Percentiles rank a stretch among this genome's conserved stretches.
Conservation (phyloP, 495 filamentous ascomycete species). For the Pseudevernia furfuracea region DNA sequence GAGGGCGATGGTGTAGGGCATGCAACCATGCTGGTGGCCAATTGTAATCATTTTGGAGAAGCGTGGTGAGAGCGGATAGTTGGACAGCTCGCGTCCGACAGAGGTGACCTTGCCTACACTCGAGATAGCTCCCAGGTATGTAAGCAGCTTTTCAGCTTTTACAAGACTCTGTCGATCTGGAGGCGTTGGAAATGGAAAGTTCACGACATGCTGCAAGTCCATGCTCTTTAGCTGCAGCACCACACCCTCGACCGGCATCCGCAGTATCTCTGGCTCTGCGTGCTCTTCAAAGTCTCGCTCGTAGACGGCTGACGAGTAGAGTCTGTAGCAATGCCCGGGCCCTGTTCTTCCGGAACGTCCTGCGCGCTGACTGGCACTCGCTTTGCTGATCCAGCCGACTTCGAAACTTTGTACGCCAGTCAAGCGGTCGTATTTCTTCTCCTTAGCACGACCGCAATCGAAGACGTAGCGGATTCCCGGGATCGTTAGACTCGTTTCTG, state of each 20-base stretch:
- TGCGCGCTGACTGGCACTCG: constrained; percentile 83
- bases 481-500: constrained; percentile 94
- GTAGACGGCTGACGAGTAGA: constrained; percentile 92
- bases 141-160: constrained; percentile 79
- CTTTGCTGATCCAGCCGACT: constrained; percentile 95
- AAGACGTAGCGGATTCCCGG: constrained; percentile 95
- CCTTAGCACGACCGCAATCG: constrained; percentile 86
- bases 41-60: constrained; percentile 86
- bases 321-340: constrained; percentile 86
- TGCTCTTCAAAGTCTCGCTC: constrained; percentile 86
- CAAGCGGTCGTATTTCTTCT: constrained; percentile 71
- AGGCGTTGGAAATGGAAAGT: constrained; percentile 96
- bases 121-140: constrained; percentile 61
- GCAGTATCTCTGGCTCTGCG: constrained; percentile 77
- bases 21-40: constrained; percentile 73
- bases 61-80: constrained; percentile 82
- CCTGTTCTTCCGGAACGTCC: constrained; percentile 94
- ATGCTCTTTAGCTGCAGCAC: constrained; percentile 94
- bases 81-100: constrained; percentile 70
- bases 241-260: constrained; percentile 86
- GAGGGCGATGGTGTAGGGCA: constrained; percentile 80
- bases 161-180: constrained; percentile 71
- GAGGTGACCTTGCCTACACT: constrained; percentile 64
- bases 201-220: constrained; percentile 81
- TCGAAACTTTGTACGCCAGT: constrained; percentile 95